Percentiles rank a stretch among this genome's conserved stretches.
phyloP scores from a whole-genome alignment of 805 yeast genomes.

The Wickerhamiella occidentalis region DNA sequence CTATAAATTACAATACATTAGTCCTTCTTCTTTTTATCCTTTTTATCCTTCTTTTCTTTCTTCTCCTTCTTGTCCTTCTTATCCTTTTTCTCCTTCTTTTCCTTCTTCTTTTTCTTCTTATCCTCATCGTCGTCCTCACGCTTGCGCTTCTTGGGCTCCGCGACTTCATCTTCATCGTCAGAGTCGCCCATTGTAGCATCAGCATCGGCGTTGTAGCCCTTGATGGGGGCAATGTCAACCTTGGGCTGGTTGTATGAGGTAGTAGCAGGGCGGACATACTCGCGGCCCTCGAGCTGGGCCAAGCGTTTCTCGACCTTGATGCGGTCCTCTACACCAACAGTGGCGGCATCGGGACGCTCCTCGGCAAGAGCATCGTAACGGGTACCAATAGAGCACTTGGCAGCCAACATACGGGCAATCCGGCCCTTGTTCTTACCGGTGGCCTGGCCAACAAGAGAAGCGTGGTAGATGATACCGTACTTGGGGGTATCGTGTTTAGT shows the following conservation, averaged over 20 bases:
- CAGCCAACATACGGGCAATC: conserved; percentile 96
- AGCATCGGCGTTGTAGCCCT: conserved; percentile 90
- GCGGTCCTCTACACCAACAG: conserved; percentile 82
- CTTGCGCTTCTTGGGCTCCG: conserved; percentile 7
- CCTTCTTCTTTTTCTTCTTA: conserved; percentile 17
- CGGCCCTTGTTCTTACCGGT: conserved; percentile 97
- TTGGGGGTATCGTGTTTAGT: conserved; percentile 98
- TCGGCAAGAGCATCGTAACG: conserved; percentile 96
- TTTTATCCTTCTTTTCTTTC: conserved; percentile 18
- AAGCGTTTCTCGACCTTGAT: conserved; percentile 89
- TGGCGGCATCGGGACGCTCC: conserved; percentile 92
- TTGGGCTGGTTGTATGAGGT: conserved; percentile 65
- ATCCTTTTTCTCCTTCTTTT: conserved; percentile 17
- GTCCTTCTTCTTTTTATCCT: conserved; percentile 16
- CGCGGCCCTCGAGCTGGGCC: conserved; percentile 93
- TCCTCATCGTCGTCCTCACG: conserved; percentile 12
- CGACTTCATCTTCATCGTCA: conserved; percentile 9
- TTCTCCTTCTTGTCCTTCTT: conserved; percentile 21
- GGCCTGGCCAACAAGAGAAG: conserved; percentile 95
- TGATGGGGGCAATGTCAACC: conserved; percentile 72
- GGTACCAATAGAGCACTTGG: conserved; percentile 92
- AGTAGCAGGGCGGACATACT: conserved; percentile 67
- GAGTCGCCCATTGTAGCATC: conserved; percentile 50
- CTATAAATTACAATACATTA: conserved; percentile 11
- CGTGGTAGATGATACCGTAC: conserved; percentile 93